Base-by-base conservation (phyloP, 768 basidiomycete genomes). In the Rhizopogon vesiculosus region DNA sequence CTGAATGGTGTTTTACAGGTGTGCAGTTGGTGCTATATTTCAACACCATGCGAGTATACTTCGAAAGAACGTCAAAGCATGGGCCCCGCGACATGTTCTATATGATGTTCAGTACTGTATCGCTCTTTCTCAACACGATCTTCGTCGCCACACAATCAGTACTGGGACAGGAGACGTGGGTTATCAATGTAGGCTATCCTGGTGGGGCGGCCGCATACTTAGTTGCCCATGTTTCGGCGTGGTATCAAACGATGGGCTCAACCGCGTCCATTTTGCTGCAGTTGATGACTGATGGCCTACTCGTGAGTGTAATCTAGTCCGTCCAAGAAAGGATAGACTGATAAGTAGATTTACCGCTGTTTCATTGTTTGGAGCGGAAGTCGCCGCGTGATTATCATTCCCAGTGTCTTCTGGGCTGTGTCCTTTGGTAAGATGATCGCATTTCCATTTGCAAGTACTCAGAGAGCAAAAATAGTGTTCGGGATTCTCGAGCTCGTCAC, bases 311-410 rank as follows among this genome's bases (percentile, higher is more conserved):
- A 38, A 28, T 28, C 5, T 7, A 41, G 25, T 31, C 40, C 8
- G 22, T n/a, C 38, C 7, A 3, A 3, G 28, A 13, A 19, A 5
- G 7, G 10, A 10, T 15, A 29, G 18, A 15, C 49, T 56, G 45
- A 58, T 43, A 4, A 9, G 28, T 31, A 78, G 76, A 64, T 78
- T 33, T 69, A 74, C 53, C 73, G 74, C n/a, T 73, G 71, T 55
- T 71, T 57, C 38, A 61, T 72, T 29, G 59, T 78, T 16, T 76
- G 72, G 65, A 54, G 56, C n/a, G 25, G 46, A 48, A 48, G 50
- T 46, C 42, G 51, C 43, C 53, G 56, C 22, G 49, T 65, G 1
- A 39, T 67, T 16, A 0, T 65, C 1, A n/a, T 63, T 5, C 67
- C 69, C 1, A 51, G 10, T 1, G 45, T 65, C 25, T 2, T 69